phyloP scores from a whole-genome alignment of 805 yeast genomes.

The Candida hungchunana region DNA sequence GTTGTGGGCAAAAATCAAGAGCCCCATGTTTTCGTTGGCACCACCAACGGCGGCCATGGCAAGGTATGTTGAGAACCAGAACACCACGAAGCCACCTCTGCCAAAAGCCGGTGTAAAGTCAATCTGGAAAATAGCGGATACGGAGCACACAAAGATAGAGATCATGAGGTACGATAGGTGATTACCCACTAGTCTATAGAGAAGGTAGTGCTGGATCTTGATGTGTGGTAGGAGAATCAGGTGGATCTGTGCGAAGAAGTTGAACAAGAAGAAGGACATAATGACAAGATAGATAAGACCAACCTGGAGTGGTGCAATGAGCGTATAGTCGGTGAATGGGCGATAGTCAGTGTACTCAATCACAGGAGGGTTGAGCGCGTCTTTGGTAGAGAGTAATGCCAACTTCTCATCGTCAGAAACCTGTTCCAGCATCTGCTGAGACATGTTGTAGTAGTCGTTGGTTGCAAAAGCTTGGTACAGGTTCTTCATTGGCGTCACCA shows the following conservation, averaged over 20 bases:
- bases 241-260: constrained; percentile 53
- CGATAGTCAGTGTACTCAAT: constrained; percentile 40
- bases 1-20: constrained; percentile 43
- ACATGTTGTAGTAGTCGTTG: constrained; percentile 15
- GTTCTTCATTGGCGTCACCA: constrained; percentile 38
- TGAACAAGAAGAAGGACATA: constrained; percentile 67
- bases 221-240: constrained; percentile 42
- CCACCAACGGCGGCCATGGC: constrained; percentile 77
- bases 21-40: constrained; percentile 61
- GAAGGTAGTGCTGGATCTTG: constrained; percentile 40
- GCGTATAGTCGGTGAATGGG: constrained; percentile 47
- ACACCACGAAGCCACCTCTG: constrained; percentile 64
- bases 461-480: constrained; percentile 32
- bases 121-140: constrained; percentile 66
- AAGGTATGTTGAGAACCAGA: constrained; percentile 65
- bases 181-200: constrained; percentile 48
- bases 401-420: constrained; percentile 25
- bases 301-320: constrained; percentile 66
- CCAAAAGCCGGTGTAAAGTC: constrained; percentile 58
- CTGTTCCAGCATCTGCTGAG: constrained; percentile 29
- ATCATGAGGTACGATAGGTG: constrained; percentile 52
- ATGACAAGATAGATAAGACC: constrained; percentile 72
- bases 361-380: constrained; percentile 29
- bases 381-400: constrained; percentile 17
- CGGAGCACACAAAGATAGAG: constrained; percentile 53